These are phyloP conservation scores for Scenedesmus sp. DNA, from an alignment of 163 green algal species.

Conservation along the genomic window DNA sequence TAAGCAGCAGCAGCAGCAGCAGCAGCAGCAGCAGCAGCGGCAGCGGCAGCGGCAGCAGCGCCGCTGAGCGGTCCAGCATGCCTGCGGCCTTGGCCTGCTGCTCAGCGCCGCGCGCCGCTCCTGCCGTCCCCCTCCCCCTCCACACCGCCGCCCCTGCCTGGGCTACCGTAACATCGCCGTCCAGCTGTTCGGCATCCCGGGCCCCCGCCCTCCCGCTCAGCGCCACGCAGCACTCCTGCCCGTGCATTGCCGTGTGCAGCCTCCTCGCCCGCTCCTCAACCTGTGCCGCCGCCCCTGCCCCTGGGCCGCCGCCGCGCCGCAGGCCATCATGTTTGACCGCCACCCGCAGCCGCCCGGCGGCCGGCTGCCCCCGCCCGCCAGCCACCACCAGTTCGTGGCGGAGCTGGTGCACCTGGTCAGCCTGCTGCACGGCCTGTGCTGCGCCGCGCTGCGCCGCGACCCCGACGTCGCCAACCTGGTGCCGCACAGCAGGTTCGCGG, in stretches of 20 bases:
- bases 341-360: background rate
- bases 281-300: background rate
- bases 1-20: too few relatives aligned
- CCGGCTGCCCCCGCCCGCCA: background rate
- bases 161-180: too few relatives aligned
- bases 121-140: background rate
- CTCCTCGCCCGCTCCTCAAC: too few relatives aligned
- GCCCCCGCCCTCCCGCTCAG: too few relatives aligned
- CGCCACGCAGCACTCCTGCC: too few relatives aligned
- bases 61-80: background rate
- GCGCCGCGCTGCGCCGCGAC: slow-evolving; percentile 68
- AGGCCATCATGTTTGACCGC: slow-evolving; percentile 45
- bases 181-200: too few relatives aligned
- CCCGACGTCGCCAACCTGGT: slow-evolving; percentile 62
- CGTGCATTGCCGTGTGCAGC: too few relatives aligned
- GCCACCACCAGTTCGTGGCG: slow-evolving; percentile 36
- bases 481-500: slow-evolving; percentile 9
- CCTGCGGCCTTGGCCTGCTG: too few relatives aligned
- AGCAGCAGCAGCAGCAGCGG: too few relatives aligned
- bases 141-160: background rate
- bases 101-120: too few relatives aligned
- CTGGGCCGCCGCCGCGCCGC: background rate
- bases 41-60: background rate
- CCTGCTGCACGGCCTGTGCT: slow-evolving; percentile 65
- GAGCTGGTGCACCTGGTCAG: slow-evolving; percentile 64